These are phyloP conservation scores for Arachnopeziza araneosa DNA, from an alignment of 2,329 filamentous ascomycete genomes.

Conservation along the genomic window DNA sequence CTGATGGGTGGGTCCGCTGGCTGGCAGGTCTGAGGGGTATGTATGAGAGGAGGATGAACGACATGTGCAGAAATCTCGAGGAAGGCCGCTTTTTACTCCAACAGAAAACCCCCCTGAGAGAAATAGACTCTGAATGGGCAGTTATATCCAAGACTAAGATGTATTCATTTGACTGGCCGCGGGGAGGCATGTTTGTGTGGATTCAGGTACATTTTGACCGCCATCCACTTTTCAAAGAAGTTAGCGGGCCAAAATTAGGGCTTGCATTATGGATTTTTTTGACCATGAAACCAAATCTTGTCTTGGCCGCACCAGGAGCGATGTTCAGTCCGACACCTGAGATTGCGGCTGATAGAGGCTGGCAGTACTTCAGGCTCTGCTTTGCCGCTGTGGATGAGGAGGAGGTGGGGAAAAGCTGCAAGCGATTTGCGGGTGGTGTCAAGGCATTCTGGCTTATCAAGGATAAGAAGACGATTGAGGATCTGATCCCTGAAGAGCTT, in stretches of 20 bases:
- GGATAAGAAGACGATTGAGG: slow-evolving; percentile 58
- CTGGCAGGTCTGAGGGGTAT: slow-evolving; percentile 75
- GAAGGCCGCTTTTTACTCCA: slow-evolving; percentile 61
- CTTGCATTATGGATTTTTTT: slow-evolving; percentile 66
- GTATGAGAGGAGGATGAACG: slow-evolving; percentile 80
- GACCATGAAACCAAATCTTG: slow-evolving; percentile 62
- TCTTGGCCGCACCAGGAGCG: slow-evolving; percentile 63
- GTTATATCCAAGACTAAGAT: slow-evolving; percentile 69
- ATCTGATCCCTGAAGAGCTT: slow-evolving; percentile 26
- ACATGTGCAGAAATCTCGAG: slow-evolving; percentile 71
- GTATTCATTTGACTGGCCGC: slow-evolving; percentile 72
- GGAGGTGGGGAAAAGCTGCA: slow-evolving; percentile 55
- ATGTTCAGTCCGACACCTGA: slow-evolving; percentile 67
- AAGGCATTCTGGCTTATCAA: slow-evolving; percentile 74
- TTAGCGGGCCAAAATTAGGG: slow-evolving; percentile 52
- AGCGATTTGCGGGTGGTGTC: slow-evolving; percentile 62
- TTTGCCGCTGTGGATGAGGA: slow-evolving; percentile 79
- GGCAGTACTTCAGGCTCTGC: slow-evolving; percentile 71
- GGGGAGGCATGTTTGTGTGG: slow-evolving; percentile 93
- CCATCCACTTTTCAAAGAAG: slow-evolving; percentile 61
- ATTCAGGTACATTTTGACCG: slow-evolving; percentile 63
- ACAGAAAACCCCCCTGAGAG: slow-evolving; percentile 46
- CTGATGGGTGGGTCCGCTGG: slow-evolving; percentile 87
- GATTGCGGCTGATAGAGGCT: slow-evolving; percentile 53
- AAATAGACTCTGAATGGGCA: slow-evolving; percentile 65